Percentiles rank a stretch among this genome's conserved stretches.
These are phyloP conservation scores for Heliocybe sulcata DNA, from an alignment of 1,284 basidiomycete species.

Conservation along the genomic window DNA sequence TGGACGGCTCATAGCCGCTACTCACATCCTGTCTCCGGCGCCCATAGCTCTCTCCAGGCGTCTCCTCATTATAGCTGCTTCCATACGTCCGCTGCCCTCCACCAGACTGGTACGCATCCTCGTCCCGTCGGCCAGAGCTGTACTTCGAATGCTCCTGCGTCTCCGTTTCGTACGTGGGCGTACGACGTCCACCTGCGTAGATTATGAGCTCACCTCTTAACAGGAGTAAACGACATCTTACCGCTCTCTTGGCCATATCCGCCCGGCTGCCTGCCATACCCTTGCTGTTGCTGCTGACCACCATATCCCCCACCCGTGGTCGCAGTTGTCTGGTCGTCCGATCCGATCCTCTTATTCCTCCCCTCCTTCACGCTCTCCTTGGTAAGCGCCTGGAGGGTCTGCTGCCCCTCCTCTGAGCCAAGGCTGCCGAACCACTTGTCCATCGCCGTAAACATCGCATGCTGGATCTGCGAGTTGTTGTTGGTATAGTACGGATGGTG, in stretches of 20 bases:
- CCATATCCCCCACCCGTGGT: slow-evolving; percentile 27
- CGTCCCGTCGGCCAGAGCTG: neutral
- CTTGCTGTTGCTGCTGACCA: slow-evolving; percentile 6
- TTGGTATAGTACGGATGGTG: slow-evolving; percentile 64
- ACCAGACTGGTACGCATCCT: neutral
- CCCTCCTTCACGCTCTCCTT: slow-evolving; percentile 36
- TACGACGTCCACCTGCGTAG: neutral
- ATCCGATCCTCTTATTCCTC: slow-evolving; percentile 28
- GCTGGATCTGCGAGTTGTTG: slow-evolving; percentile 53
- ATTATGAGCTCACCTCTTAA: neutral
- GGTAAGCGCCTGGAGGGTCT: slow-evolving; percentile 37
- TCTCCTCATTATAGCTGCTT: neutral
- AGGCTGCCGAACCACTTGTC: slow-evolving; percentile 51
- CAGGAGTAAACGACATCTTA: neutral
- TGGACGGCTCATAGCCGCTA: neutral
- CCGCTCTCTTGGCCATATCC: neutral
- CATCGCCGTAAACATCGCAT: slow-evolving; percentile 55
- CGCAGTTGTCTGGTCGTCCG: slow-evolving; percentile 27
- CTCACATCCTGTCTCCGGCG: neutral
- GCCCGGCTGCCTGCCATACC: slow-evolving; percentile 14
- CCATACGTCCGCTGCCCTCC: neutral
- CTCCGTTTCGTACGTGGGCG: neutral
- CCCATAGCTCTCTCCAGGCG: neutral
- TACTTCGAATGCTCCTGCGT: neutral
- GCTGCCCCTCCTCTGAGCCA: slow-evolving; percentile 32